Percentiles rank a stretch among this genome's conserved stretches.
phyloP scores from a whole-genome alignment of 805 yeast genomes.

The Yarrowia sp. region DNA sequence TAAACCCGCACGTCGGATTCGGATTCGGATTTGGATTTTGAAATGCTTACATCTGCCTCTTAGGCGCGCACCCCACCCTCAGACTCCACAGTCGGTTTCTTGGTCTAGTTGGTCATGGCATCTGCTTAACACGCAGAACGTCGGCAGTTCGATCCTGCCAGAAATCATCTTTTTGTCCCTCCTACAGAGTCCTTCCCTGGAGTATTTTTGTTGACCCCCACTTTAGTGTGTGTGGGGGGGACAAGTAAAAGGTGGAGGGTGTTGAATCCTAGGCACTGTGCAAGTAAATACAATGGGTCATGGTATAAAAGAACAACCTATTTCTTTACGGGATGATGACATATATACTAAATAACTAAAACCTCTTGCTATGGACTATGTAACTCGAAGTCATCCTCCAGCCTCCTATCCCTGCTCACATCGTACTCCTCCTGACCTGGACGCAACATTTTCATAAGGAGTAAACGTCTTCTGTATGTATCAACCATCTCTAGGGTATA shows the following conservation, averaged over 20 bases:
- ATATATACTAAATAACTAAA: too few relatives aligned
- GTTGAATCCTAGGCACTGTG: too few relatives aligned
- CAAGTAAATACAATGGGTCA: too few relatives aligned
- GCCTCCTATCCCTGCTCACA: background rate
- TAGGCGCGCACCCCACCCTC: background rate
- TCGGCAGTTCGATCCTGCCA: conserved; percentile 99
- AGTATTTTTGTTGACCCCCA: background rate
- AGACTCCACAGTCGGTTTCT: conserved; percentile 29
- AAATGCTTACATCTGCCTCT: background rate
- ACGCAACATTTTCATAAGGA: background rate
- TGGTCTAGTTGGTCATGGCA: conserved; percentile 99
- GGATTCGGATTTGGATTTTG: too few relatives aligned
- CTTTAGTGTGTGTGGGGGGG: background rate
- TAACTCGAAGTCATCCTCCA: background rate
- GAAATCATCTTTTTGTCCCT: conserved; percentile 8
- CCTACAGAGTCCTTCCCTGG: too few relatives aligned
- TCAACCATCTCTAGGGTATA: background rate
- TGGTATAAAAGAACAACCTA: too few relatives aligned
- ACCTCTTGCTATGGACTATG: background rate
- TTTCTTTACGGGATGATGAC: too few relatives aligned
- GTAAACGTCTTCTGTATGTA: background rate
- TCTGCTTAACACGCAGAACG: conserved; percentile 99
- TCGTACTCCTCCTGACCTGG: background rate
- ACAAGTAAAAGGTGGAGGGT: background rate
- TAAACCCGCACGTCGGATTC: too few relatives aligned